Percentiles rank a stretch among this genome's conserved stretches.
Conservation (phyloP, 345 rosid genomes). For the Citrus glauca region DNA sequence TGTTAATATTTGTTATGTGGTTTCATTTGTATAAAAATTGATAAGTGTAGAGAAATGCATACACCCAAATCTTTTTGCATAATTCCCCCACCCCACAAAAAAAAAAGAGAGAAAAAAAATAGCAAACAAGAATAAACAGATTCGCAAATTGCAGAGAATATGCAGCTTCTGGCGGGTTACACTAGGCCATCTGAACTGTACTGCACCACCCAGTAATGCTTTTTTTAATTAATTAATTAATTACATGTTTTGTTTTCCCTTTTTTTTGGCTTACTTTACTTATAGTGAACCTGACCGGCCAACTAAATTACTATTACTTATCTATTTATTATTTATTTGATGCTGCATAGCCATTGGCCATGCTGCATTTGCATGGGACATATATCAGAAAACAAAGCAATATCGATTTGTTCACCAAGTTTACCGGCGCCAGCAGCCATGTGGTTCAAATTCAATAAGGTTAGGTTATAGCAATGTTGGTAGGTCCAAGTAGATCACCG, state of each 20-base stretch:
- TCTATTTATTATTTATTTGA: too few species aligned
- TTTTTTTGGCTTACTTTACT: too few species aligned
- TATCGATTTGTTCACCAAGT: background rate
- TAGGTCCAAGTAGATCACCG: background rate
- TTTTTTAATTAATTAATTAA: background rate
- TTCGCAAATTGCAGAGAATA: background rate
- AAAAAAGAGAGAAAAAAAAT: accelerated
- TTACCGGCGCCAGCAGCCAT: background rate
- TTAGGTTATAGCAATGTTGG: background rate
- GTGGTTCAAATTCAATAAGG: background rate
- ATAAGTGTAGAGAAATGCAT: background rate
- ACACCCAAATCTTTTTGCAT: background rate
- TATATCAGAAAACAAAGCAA: background rate
- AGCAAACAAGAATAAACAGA: background rate
- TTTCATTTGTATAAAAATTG: background rate
- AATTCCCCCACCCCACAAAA: background rate
- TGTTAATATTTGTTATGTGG: background rate
- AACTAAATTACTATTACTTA: too few species aligned
- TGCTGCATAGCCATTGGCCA: too few species aligned
- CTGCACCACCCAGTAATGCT: background rate
- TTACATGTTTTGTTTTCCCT: too few species aligned
- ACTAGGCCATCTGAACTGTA: background rate
- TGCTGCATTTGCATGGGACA: too few species aligned
- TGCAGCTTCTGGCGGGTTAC: background rate
- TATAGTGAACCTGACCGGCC: too few species aligned